Evolutionary conservation across 257 asterid species (phyloP), one percentile per base, ranked within the genome.

Genomic region (Buddleja alternifolia): DNA sequence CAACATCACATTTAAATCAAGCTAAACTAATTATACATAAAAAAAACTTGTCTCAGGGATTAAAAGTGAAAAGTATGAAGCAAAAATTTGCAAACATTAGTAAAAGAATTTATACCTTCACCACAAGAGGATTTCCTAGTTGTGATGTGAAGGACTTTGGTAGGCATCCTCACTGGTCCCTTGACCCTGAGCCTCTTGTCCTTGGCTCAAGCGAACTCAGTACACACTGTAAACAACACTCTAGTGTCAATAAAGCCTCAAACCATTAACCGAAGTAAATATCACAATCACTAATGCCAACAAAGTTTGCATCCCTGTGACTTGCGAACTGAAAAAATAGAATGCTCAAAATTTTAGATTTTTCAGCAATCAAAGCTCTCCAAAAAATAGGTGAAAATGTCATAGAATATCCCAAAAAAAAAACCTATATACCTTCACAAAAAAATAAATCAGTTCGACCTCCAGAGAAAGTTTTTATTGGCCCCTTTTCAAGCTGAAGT

Each of bases 51-150:
- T 1, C 19, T 9, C 7, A n/a, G n/a, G n/a, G n/a, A n/a, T 2
- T 14, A 42, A 10, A 10, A 25, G 8, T 3, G 23, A 24, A 51
- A 66, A 11, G 15, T 3, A 57, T 8, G 50, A 0, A 34, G 36
- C 17, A 5, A 1, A 36, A 44, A 41, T 47, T 9, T 51, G 7
- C 2, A 10, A 50, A 24, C 20, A 47, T 8, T 3, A 1, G 9
- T 3, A 5, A 15, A 0, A 63, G 61, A 36, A 52, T 6, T 7
- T 37, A 5, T 74, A 85, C 90, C 92, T 88, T 88, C 88, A 53
- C 92, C 92, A 61, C 92, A 87, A 1, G 92, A 89, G 17, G 95
- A 79, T 70, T 88, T 88, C 80, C 95, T 81, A 10, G 95, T 87
- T 23, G 88, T 87, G 62, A 87, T 87, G 60, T 61, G 42, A 10